These are phyloP conservation scores for Solanum hybrid DNA, from an alignment of 305 asterid species.

Conservation along the genomic window DNA sequence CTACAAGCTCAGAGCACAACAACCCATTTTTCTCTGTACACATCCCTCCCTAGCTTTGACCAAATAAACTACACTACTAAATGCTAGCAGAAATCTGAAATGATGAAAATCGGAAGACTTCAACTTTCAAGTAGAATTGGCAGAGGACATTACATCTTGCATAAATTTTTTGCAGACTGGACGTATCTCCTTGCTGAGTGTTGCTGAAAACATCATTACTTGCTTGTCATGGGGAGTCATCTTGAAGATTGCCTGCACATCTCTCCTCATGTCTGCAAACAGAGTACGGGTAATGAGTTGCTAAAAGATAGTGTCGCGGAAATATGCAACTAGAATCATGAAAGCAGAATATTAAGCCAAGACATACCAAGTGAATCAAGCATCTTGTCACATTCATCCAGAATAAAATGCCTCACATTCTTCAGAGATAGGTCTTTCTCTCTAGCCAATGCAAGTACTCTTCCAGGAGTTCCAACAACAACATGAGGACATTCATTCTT, in stretches of 20 bases:
- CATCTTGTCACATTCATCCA: slow-evolving; percentile 78
- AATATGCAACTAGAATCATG: background rate
- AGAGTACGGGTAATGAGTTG: background rate
- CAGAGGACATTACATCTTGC: slow-evolving; percentile 87
- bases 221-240: slow-evolving; percentile 91
- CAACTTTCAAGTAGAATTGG: slow-evolving; percentile 50
- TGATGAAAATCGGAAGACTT: slow-evolving; percentile 38
- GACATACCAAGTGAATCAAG: slow-evolving; percentile 61
- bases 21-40: background rate
- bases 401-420: slow-evolving; percentile 66
- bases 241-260: slow-evolving; percentile 84
- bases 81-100: slow-evolving; percentile 31
- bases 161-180: slow-evolving; percentile 93
- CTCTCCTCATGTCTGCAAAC: slow-evolving; percentile 73
- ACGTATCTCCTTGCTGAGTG: slow-evolving; percentile 89
- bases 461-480: slow-evolving; percentile 74
- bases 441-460: slow-evolving; percentile 54
- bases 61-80: slow-evolving; percentile 12
- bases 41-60: background rate
- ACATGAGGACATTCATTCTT: slow-evolving; percentile 73
- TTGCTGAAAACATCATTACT: slow-evolving; percentile 93
- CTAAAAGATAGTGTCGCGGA: background rate
- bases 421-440: slow-evolving; percentile 49
- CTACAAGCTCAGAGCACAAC: background rate
- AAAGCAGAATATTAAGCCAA: background rate